Conservation (phyloP, 768 basidiomycete genomes). For the Pleurotus eryngii region DNA sequence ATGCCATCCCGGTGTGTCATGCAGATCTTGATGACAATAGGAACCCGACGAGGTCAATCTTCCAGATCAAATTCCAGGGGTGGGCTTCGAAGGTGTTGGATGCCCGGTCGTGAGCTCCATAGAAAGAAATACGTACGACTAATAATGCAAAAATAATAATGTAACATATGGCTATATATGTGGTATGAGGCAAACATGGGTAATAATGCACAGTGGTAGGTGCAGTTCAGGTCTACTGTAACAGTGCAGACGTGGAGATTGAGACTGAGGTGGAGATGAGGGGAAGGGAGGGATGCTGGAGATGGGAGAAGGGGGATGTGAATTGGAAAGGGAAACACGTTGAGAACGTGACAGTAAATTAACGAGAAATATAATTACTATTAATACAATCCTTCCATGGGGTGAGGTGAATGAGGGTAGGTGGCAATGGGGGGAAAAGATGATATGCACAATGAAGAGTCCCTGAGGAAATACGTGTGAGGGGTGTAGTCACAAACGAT, state of each 20-base stretch:
- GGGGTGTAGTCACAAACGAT: too few species aligned
- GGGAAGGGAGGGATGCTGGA: background rate
- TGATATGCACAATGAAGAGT: background rate
- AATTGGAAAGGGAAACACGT: background rate
- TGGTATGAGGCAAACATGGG: background rate
- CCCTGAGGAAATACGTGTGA: background rate
- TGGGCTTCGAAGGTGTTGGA: too few species aligned
- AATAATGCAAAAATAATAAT: background rate
- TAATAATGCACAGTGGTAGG: background rate
- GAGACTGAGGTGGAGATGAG: background rate
- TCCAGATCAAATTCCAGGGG: too few species aligned
- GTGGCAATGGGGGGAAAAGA: background rate
- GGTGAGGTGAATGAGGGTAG: slow-evolving; percentile 1
- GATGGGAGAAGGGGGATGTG: background rate
- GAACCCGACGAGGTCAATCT: too few species aligned
- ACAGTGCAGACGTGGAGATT: slow-evolving; percentile 5
- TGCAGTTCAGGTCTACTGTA: background rate
- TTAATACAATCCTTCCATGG: slow-evolving; percentile 7
- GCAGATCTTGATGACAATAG: too few species aligned
- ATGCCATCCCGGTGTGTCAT: too few species aligned
- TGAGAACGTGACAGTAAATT: background rate
- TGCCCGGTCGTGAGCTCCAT: too few species aligned
- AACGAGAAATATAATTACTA: slow-evolving; percentile 1
- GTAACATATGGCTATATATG: background rate
- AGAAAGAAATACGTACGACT: background rate